phyloP scores from a whole-genome alignment of 352 stramenopile genomes.

The Phytophthora melonis region DNA sequence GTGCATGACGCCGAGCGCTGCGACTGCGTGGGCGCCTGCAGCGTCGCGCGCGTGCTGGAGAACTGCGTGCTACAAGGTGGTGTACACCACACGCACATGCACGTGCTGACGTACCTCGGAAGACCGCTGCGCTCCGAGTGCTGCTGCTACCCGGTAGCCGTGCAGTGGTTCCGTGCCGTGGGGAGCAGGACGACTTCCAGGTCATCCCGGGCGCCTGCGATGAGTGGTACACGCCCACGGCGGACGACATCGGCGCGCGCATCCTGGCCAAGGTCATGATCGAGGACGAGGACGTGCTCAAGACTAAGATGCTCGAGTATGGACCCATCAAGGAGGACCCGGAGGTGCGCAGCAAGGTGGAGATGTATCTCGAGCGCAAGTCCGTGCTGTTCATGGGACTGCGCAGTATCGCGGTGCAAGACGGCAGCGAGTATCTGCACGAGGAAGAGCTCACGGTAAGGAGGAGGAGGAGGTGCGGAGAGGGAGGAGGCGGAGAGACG shows the following conservation, averaged over 20 bases:
- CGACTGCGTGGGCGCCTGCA: constrained; percentile 64
- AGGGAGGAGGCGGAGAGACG: background rate
- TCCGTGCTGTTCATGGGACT: constrained; percentile 85
- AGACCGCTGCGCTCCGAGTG: constrained; percentile 62
- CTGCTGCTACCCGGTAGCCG: constrained; percentile 74
- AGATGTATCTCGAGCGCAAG: constrained; percentile 83
- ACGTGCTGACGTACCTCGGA: constrained; percentile 79
- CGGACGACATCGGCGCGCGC: constrained; percentile 80
- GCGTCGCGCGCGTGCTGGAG: constrained; percentile 72
- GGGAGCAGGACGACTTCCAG: constrained; percentile 75
- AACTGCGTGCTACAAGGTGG: constrained; percentile 81
- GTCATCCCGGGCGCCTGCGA: constrained; percentile 71
- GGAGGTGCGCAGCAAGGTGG: constrained; percentile 86
- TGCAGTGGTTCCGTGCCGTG: constrained; percentile 85
- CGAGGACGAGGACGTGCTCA: constrained; percentile 71
- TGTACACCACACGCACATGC: constrained; percentile 87
- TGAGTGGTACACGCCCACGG: constrained; percentile 84
- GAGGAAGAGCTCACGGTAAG: constrained; percentile 70
- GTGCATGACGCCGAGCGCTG: constrained; percentile 65
- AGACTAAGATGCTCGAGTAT: constrained; percentile 87
- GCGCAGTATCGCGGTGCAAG: constrained; percentile 61
- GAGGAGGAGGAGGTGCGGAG: constrained; percentile 2
- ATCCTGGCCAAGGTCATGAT: constrained; percentile 84
- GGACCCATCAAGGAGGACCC: constrained; percentile 86
- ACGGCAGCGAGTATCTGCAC: constrained; percentile 67